Conservation (phyloP, 2,329 filamentous ascomycete species). For the Epichloe scottii region DNA sequence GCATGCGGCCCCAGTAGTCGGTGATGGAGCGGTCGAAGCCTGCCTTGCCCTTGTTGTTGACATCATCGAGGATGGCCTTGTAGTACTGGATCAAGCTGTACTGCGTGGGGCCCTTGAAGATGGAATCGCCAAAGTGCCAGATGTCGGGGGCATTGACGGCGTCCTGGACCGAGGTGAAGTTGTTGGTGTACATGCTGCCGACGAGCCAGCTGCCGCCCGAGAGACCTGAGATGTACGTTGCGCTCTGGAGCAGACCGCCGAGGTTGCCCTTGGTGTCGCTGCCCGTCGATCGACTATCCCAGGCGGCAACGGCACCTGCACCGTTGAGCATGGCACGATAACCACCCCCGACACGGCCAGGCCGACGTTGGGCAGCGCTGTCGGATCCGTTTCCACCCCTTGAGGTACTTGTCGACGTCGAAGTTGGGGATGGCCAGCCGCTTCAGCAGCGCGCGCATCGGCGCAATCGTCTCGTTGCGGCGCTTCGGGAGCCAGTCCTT, state of each 20-base stretch:
- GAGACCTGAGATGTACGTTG: slow-evolving; percentile 70
- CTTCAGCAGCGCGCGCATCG: slow-evolving; percentile 62
- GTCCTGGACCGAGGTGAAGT: slow-evolving; percentile 52
- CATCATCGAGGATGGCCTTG: slow-evolving; percentile 21
- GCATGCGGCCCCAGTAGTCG: slow-evolving; percentile 78
- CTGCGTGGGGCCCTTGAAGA: slow-evolving; percentile 26
- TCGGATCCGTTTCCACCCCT: slow-evolving; percentile 16
- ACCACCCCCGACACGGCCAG: slow-evolving; percentile 75
- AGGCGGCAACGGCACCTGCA: slow-evolving; percentile 66
- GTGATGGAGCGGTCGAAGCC: slow-evolving; percentile 54
- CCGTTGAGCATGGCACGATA: slow-evolving; percentile 80
- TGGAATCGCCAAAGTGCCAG: slow-evolving; percentile 30
- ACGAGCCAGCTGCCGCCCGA: slow-evolving; percentile 79
- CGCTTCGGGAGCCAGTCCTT: slow-evolving; percentile 59
- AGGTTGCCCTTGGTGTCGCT: slow-evolving; percentile 46
- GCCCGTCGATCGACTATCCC: slow-evolving; percentile 55
- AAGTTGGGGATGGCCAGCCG: slow-evolving; percentile 67
- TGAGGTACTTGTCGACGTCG: slow-evolving; percentile 61
- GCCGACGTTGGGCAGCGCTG: slow-evolving; percentile 45
- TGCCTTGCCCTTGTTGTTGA: slow-evolving; percentile 25
- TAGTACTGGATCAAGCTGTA: slow-evolving; percentile 28
- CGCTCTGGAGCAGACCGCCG: slow-evolving; percentile 66
- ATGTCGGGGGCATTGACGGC: slow-evolving; percentile 22
- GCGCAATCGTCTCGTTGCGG: slow-evolving; percentile 57
- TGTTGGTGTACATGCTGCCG: slow-evolving; percentile 73